Base-by-base conservation (phyloP, 2,329 filamentous ascomycete genomes). In the Karstenula rhodostoma region DNA sequence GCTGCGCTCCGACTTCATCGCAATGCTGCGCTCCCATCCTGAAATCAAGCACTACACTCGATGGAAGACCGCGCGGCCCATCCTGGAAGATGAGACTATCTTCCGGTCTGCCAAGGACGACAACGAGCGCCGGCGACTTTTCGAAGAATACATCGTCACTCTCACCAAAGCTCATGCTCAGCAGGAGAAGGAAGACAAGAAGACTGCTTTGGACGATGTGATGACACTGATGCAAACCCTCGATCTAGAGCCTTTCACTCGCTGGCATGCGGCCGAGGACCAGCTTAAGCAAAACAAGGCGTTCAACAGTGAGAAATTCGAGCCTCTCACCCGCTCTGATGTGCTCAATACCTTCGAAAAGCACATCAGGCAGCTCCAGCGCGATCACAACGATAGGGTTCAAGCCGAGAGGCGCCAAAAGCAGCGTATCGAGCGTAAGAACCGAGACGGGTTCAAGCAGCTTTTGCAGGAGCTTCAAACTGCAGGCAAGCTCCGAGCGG, bases 31-130 rank as follows among this genome's bases (percentile, higher is more conserved):
- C 80, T 94, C 93, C 67, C 94, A 99, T 78, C 93, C 94, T 62
- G 95, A 99, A 79, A 98, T 99, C 79, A 95, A 94, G 78, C 89
- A 97, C 77, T 97, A 96, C 78, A 97, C 94, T 44, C 90, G 93
- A 63, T 99, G 95, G 95, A 96, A 93, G 85, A 97, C 93, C 17
- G 95, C 94, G 56, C 89, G 92, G 52, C 93, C 93, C 10, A 96
- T 97, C 66, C 93, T 99, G 64, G 93, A 98, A 79, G 91, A 91
- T 52, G 95, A 99, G 83, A 95, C 93, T 50, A 95, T 96, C 61
- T 99, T 98, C 82, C 90, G 93, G 70, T 94, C 93, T 32, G 94
- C 94, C 46, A 91, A 90, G 69, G 87, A 94, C 74, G 95, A 99
- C 70, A 85, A 87, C 59, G 95, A 98, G 82, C 90, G 94, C 58